Conservation (phyloP, 306 rosid genomes). For the Styphnolobium japonicum region DNA sequence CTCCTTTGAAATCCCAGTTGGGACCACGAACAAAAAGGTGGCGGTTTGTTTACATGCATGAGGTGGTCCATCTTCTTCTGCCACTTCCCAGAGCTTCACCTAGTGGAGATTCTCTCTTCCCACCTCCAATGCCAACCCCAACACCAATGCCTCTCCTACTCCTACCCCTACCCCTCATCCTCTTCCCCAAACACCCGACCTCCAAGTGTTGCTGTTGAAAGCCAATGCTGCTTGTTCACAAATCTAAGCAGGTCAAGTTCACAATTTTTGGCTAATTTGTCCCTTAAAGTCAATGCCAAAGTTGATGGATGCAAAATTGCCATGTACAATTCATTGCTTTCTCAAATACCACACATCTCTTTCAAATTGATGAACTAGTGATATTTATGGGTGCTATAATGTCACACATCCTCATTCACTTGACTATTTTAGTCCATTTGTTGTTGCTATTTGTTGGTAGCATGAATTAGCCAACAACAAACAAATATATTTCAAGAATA, state of each 20-base stretch:
- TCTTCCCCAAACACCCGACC: no score
- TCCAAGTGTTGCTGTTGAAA: conserved; percentile 78
- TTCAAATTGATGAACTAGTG: conserved; percentile 59
- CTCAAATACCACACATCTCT: conserved; percentile 85
- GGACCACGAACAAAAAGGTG: no score
- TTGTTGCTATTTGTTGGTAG: conserved; percentile 97
- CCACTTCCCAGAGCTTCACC: no score
- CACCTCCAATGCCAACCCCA: no score
- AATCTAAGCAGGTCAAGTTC: conserved; percentile 76
- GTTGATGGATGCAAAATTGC: conserved; percentile 97
- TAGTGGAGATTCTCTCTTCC: no score
- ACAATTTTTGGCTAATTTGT: conserved; percentile 86
- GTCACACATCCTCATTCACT: conserved; percentile 99
- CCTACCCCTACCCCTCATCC: no score
- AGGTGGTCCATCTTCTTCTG: no score
- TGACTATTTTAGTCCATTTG: conserved; percentile 94
- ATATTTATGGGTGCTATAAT: conserved; percentile 98
- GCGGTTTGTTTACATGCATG: no score
- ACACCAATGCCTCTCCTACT: no score
- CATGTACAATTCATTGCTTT: conserved; percentile 75
- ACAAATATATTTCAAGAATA: conserved; percentile 91
- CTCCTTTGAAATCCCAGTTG: no score
- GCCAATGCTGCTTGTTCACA: conserved; percentile 88
- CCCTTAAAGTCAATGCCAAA: conserved; percentile 96
- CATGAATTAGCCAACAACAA: conserved; percentile 99